Conservation (phyloP, 2,329 filamentous ascomycete genomes). For the Ceratocystis papillata region DNA sequence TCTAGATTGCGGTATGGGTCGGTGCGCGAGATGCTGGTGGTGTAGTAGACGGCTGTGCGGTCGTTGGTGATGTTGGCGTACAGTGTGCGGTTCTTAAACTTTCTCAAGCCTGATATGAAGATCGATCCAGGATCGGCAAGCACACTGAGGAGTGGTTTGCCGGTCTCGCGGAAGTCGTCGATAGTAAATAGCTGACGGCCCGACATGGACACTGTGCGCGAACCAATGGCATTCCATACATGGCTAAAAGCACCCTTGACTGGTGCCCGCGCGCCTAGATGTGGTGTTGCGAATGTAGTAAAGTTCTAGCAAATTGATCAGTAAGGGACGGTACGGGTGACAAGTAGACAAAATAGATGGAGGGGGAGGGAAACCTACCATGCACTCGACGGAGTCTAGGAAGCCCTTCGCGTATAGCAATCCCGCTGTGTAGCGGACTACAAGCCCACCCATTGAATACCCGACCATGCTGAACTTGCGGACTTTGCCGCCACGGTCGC, state of each 20-base stretch:
- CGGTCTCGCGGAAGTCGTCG: conserved; percentile 73
- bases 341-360: neutral
- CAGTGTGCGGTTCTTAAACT: conserved; percentile 64
- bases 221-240: conserved; percentile 74
- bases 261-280: conserved; percentile 64
- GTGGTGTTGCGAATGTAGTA: conserved; percentile 79
- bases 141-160: conserved; percentile 66
- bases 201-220: conserved; percentile 68
- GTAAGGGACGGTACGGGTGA: neutral
- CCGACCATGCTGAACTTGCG: conserved; percentile 77
- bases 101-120: conserved; percentile 67
- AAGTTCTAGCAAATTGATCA: conserved; percentile 56
- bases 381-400: conserved; percentile 67
- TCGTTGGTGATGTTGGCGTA: conserved; percentile 88
- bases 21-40: conserved; percentile 62
- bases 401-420: conserved; percentile 70
- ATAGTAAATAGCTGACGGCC: conserved; percentile 75
- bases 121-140: conserved; percentile 75
- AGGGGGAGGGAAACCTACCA: conserved; percentile 39
- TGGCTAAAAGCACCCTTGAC: conserved; percentile 54
- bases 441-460: conserved; percentile 79
- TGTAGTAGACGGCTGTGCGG: conserved; percentile 70
- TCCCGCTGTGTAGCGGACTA: conserved; percentile 77
- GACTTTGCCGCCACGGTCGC: conserved; percentile 56
- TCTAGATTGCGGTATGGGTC: conserved; percentile 65